Percentiles rank a stretch among this genome's conserved stretches.
phyloP scores from a whole-genome alignment of 805 yeast genomes.

The Metschnikowia dekortorum region DNA sequence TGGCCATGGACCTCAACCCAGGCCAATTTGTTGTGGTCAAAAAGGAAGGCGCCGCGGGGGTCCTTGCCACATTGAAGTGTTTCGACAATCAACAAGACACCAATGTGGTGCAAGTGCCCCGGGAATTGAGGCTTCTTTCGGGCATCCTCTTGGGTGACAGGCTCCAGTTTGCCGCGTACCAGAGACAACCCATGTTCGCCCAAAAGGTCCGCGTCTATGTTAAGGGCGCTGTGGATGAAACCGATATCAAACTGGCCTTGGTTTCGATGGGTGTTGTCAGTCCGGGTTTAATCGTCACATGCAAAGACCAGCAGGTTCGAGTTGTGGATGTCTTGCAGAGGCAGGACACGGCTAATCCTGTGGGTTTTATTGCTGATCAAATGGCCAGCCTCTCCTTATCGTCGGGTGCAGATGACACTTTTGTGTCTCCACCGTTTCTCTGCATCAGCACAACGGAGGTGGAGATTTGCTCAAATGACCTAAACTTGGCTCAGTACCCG shows the following conservation, averaged over 20 bases:
- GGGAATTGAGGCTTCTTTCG: slow-evolving; percentile 26
- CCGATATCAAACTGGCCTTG: slow-evolving; percentile 20
- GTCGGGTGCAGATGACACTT: slow-evolving; percentile 11
- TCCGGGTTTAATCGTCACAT: slow-evolving; percentile 47
- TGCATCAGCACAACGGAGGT: slow-evolving; percentile 29
- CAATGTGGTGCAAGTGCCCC: slow-evolving; percentile 27
- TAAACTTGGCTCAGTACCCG: slow-evolving; percentile 31
- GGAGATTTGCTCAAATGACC: slow-evolving; percentile 1
- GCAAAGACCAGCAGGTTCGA: slow-evolving; percentile 15
- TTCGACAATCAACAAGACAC: slow-evolving; percentile 31
- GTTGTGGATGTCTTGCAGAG: slow-evolving; percentile 26
- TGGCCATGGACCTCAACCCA: slow-evolving; percentile 41
- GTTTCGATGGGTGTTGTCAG: slow-evolving; percentile 56
- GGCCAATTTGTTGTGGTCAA: slow-evolving; percentile 46
- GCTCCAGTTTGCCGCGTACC: slow-evolving; percentile 41
- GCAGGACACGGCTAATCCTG: slow-evolving; percentile 12
- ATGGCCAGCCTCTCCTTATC: slow-evolving; percentile 11
- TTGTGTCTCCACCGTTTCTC: slow-evolving; percentile 46
- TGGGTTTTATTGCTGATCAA: slow-evolving; percentile 9
- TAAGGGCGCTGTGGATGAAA: background rate
- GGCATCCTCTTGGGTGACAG: slow-evolving; percentile 48
- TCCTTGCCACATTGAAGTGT: slow-evolving; percentile 39
- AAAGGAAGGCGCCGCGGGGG: slow-evolving; percentile 39
- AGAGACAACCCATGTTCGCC: slow-evolving; percentile 42
- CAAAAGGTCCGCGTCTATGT: slow-evolving; percentile 6